A percentile compares a stretch with the other conserved stretches of the same genome.
Evolutionary conservation across 2,329 filamentous ascomycete species (phyloP).

Genomic region (Sporothrix humicola): DNA sequence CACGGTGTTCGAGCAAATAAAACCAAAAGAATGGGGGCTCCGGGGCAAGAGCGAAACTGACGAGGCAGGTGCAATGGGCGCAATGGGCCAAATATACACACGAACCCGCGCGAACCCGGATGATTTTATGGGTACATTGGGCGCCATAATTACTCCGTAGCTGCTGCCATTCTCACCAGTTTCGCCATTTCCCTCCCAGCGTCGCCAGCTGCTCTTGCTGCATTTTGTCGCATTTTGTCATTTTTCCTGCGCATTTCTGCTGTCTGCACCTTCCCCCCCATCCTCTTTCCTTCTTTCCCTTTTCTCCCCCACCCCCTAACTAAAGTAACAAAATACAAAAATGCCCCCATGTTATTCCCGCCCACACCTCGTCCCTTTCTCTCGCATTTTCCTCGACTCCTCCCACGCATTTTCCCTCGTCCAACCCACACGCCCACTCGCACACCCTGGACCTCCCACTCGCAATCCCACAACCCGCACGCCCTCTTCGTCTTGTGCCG

Average conservation of each 20-base stretch:
- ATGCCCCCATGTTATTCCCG: slow-evolving; percentile 25
- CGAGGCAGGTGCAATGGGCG: slow-evolving; percentile 1
- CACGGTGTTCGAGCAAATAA: slow-evolving; percentile 7
- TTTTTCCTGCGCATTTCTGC: not conserved
- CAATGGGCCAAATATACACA: slow-evolving; percentile 10
- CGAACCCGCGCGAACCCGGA: slow-evolving; percentile 17
- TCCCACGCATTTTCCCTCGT: slow-evolving; percentile 26
- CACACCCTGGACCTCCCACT: slow-evolving; percentile 20
- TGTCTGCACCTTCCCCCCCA: slow-evolving; percentile 1
- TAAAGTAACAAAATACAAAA: not conserved
- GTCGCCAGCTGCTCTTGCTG: not conserved
- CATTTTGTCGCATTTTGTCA: slow-evolving; percentile 15
- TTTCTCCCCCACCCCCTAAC: not conserved
- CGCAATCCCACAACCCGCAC: slow-evolving; percentile 20
- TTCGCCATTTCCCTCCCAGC: not conserved
- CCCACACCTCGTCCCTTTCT: slow-evolving; percentile 13
- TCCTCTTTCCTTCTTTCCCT: not conserved
- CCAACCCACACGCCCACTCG: slow-evolving; percentile 31
- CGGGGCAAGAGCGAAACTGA: slow-evolving; percentile 2
- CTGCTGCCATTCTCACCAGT: not conserved
- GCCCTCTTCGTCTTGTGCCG: slow-evolving; percentile 29
- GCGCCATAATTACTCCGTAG: slow-evolving; percentile 18
- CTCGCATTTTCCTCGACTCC: not conserved
- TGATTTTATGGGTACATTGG: slow-evolving; percentile 6
- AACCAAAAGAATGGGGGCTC: not conserved